These are phyloP conservation scores for Papiliotrema terrestris DNA, from an alignment of 1,284 basidiomycete genomes.

Conservation along the genomic window DNA sequence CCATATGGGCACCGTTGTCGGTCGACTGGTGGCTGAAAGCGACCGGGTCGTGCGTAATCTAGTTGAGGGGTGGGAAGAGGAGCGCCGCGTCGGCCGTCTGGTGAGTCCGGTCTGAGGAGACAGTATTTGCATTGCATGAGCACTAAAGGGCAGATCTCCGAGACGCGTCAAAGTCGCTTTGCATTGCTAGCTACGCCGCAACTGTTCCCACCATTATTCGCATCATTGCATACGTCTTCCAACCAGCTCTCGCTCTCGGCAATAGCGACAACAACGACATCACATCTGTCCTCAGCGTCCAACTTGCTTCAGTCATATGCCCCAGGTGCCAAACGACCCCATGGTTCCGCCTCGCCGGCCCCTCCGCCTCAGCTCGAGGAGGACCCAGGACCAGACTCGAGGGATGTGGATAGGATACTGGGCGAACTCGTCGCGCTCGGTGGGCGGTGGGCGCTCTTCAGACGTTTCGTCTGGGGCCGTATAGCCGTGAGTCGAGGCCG, in stretches of 20 bases:
- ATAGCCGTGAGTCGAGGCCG: slow-evolving; percentile 53
- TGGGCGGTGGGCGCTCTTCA: slow-evolving; percentile 86
- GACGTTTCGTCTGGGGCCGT: slow-evolving; percentile 75
- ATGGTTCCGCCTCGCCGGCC: slow-evolving; percentile 20
- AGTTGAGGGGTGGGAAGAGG: slow-evolving; percentile 85
- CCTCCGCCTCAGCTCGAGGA: slow-evolving; percentile 54
- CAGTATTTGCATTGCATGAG: no score
- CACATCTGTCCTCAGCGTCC: slow-evolving; percentile 46
- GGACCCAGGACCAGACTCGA: slow-evolving; percentile 65
- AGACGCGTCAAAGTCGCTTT: slow-evolving; percentile 46
- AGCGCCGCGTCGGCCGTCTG: slow-evolving; percentile 55
- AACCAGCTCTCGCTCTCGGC: slow-evolving; percentile 35
- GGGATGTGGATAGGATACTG: slow-evolving; percentile 84
- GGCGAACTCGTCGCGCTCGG: slow-evolving; percentile 85
- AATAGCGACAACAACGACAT: slow-evolving; percentile 37
- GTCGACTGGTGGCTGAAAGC: slow-evolving; percentile 75
- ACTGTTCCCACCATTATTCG: slow-evolving; percentile 36
- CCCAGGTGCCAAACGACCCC: slow-evolving; percentile 30
- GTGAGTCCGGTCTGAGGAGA: slow-evolving; percentile 15
- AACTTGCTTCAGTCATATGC: slow-evolving; percentile 44
- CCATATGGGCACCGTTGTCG: slow-evolving; percentile 77
- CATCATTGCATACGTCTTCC: slow-evolving; percentile 18
- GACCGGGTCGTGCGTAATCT: slow-evolving; percentile 76
- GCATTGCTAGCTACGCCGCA: slow-evolving; percentile 36
- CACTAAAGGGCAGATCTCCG: slow-evolving; percentile 34